phyloP scores from a whole-genome alignment of 805 yeast genomes.

The Saccharomycopsis fibuligera region DNA sequence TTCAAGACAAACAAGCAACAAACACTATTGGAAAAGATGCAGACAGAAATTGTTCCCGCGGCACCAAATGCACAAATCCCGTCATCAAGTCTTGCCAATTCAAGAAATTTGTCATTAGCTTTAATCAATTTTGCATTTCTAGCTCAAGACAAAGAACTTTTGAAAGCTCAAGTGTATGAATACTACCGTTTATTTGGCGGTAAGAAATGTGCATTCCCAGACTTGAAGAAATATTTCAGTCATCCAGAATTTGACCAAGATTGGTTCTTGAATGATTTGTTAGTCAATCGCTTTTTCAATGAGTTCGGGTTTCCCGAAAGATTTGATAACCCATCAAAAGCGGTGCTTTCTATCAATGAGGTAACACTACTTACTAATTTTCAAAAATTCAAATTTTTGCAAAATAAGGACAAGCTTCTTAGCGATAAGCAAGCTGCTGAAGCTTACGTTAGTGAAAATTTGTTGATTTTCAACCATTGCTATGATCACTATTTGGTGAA shows the following conservation, averaged over 20 bases:
- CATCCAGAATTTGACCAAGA: not conserved
- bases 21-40: constrained; percentile 25
- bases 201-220: constrained; percentile 14
- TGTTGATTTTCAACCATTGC: constrained; percentile 33
- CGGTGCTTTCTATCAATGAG: constrained; percentile 26
- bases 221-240: constrained; percentile 10
- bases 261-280: constrained; percentile 16
- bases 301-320: constrained; percentile 13
- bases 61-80: not conserved
- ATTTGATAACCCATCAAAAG: constrained; percentile 24
- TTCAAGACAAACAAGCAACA: constrained; percentile 30
- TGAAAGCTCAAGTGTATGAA: constrained; percentile 2
- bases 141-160: not conserved
- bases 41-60: no score
- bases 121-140: constrained; percentile 37
- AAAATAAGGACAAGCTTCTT: constrained; percentile 25
- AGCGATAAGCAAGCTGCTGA: constrained; percentile 1
- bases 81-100: constrained; percentile 22
- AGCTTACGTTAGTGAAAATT: constrained; percentile 29
- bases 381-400: constrained; percentile 42
- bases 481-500: constrained; percentile 32
- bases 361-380: constrained; percentile 34
- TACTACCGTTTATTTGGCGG: constrained; percentile 9
- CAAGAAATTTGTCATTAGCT: constrained; percentile 57
- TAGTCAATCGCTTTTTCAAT: not conserved